phyloP scores from a whole-genome alignment of 768 basidiomycete genomes.

The Termitomyces sp. region DNA sequence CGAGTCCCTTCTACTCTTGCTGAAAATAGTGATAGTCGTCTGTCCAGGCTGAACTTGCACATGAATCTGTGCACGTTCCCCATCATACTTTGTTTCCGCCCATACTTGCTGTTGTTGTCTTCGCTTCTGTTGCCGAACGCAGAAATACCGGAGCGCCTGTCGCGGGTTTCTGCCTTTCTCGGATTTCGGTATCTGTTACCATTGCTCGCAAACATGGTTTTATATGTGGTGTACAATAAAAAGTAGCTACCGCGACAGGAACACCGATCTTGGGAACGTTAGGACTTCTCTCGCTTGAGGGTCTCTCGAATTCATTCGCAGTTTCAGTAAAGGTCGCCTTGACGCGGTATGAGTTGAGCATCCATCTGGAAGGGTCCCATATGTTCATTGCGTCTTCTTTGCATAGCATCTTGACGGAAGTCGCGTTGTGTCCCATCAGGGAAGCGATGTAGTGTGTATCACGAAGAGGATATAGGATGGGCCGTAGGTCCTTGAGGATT shows the following conservation, averaged over 20 bases:
- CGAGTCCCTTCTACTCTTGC: slow-evolving; percentile 83
- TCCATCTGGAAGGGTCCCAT: slow-evolving; percentile 60
- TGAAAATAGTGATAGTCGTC: slow-evolving; percentile 67
- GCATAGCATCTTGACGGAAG: slow-evolving; percentile 50
- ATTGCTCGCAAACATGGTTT: not conserved
- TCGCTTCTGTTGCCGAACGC: slow-evolving; percentile 14
- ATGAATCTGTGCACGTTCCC: slow-evolving; percentile 93
- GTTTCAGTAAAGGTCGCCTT: slow-evolving; percentile 58
- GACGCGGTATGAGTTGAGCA: slow-evolving; percentile 50
- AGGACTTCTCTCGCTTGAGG: slow-evolving; percentile 19
- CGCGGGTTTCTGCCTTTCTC: slow-evolving; percentile 61
- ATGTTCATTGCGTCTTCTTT: slow-evolving; percentile 60
- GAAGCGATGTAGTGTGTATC: slow-evolving; percentile 43
- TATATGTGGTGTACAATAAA: not conserved
- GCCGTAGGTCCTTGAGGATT: slow-evolving; percentile 82
- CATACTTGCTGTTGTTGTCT: slow-evolving; percentile 42
- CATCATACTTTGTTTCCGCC: slow-evolving; percentile 94
- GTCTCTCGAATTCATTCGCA: slow-evolving; percentile 36
- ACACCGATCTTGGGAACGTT: slow-evolving; percentile 47
- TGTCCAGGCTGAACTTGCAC: slow-evolving; percentile 45
- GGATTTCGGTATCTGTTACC: slow-evolving; percentile 74
- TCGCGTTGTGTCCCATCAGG: slow-evolving; percentile 51
- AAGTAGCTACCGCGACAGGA: slow-evolving; percentile 50
- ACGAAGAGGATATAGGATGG: slow-evolving; percentile 67
- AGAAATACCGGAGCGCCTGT: slow-evolving; percentile 48